A percentile compares a stretch with the other conserved stretches of the same genome.
Conservation (phyloP, 2,329 filamentous ascomycete species). For the Helotiales sp. region DNA sequence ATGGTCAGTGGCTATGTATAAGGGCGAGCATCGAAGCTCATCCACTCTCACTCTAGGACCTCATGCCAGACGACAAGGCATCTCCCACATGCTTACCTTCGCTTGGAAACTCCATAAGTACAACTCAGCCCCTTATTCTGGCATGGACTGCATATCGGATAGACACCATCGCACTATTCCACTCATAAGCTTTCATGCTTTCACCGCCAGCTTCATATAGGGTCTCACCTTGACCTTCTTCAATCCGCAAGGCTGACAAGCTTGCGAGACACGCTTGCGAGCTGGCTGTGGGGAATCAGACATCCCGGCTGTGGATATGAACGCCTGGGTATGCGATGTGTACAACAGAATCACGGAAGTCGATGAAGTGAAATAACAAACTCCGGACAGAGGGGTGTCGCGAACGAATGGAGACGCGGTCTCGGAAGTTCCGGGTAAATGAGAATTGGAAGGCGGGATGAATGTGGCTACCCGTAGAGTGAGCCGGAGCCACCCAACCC, state of each 20-base stretch:
- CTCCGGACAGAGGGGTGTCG: neutral
- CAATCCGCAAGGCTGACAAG: conserved; percentile 29
- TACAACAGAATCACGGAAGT: neutral
- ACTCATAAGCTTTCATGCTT: neutral
- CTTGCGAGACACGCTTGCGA: conserved; percentile 33
- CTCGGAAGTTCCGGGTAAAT: neutral
- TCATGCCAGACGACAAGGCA: neutral
- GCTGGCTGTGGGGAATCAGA: conserved; percentile 2
- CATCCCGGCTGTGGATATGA: neutral
- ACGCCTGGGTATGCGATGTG: neutral
- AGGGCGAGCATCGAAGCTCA: neutral
- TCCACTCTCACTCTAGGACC: too few relatives aligned
- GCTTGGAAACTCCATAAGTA: conserved; percentile 32
- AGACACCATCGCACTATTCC: conserved; percentile 30
- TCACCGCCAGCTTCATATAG: neutral
- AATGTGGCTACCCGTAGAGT: neutral
- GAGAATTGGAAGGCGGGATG: neutral
- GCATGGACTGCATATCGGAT: conserved; percentile 29
- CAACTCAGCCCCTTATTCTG: conserved; percentile 26
- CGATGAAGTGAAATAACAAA: neutral
- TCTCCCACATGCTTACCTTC: conserved; percentile 23
- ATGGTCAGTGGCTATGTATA: neutral
- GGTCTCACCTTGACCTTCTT: conserved; percentile 32
- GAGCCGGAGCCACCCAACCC: neutral
- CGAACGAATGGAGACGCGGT: neutral